Conservation (phyloP, 306 rosid genomes). For the Luffa aegyptiaca region DNA sequence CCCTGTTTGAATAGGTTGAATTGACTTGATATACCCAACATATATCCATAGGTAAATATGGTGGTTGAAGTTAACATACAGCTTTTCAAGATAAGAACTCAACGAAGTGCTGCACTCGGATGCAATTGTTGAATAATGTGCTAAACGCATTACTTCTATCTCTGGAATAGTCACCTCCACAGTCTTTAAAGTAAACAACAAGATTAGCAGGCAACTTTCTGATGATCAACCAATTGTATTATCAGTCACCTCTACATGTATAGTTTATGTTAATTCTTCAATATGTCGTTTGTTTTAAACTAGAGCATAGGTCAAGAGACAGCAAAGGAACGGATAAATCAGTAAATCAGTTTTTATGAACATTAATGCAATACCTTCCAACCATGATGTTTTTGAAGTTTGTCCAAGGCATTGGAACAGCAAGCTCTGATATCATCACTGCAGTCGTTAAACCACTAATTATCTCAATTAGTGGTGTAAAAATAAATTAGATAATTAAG, state of each 20-base stretch:
- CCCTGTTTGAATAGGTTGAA: constrained; percentile 31
- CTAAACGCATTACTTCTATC: constrained; percentile 88
- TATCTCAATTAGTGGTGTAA: constrained; percentile 37
- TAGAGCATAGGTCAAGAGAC: not conserved
- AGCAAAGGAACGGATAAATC: not conserved
- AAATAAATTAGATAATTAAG: constrained; percentile 19
- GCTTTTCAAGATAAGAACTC: constrained; percentile 32
- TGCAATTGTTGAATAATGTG: constrained; percentile 80
- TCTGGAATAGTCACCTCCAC: constrained; percentile 88
- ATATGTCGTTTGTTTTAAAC: not conserved
- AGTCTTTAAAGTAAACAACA: constrained; percentile 31
- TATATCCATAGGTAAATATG: constrained; percentile 5
- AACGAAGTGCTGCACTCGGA: constrained; percentile 64
- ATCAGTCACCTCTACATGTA: not conserved
- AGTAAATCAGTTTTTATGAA: not conserved
- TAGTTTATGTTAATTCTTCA: not conserved
- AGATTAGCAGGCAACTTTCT: constrained; percentile 15
- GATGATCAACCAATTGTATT: not conserved
- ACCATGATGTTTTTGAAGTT: constrained; percentile 51
- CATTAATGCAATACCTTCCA: constrained; percentile 59
- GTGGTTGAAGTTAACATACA: constrained; percentile 33
- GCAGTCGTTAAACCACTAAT: constrained; percentile 94
- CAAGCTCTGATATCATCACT: constrained; percentile 65
- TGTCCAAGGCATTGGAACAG: constrained; percentile 52
- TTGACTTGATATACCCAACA: constrained; percentile 6